Evolutionary conservation across 1,139 yeast genomes (phyloP), one percentile per base, ranked within the genome.

Genomic region (Candida sojae): DNA sequence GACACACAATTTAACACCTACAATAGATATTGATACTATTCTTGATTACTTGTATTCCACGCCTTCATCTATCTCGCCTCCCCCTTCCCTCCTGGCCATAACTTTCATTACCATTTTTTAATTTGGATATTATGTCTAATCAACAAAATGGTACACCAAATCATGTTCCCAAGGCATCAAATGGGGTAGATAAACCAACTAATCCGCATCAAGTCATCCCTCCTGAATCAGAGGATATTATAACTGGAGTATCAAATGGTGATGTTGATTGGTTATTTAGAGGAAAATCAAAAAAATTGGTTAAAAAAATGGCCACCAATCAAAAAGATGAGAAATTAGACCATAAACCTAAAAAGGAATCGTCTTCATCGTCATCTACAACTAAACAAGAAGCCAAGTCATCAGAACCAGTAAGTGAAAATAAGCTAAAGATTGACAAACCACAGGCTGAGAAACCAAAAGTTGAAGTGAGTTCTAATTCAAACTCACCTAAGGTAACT

Each of bases 221-320:
- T 43, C 23, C 39, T 39, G 10, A 38, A 31, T 44, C 39, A 11
- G 45, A 53, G 28, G 59, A 56, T 23, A 63, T 60, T 41, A 73
- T 68, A 26, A 67, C 78, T 4, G 88, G 88, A 4, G 88, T 84
- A 5, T 73, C 86, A 44, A 83, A 84, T 59, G 86, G 86, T 37
- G 91, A 86, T 59, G 89, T 86, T 10, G 91, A 85, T 57, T 86
- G 92, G 92, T 66, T 85, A 26, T 84, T 85, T 57, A 68, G 90
- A 52, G 88, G 86, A 26, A 82, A 80, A 58, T 79, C 82, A 26
- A 81, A 84, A 68, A 80, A 80, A 53, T 62, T 80, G 57, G 71
- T 77, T 43, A 80, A 78, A 57, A 76, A 73, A 55, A 59, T 63
- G 66, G 34, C 48, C 10, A 60, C 63, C 46, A 51, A 48, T 49